A percentile compares a stretch with the other conserved stretches of the same genome.
Evolutionary conservation across 164 flowering plant species (phyloP).

Genomic region (Amborella trichopoda): DNA sequence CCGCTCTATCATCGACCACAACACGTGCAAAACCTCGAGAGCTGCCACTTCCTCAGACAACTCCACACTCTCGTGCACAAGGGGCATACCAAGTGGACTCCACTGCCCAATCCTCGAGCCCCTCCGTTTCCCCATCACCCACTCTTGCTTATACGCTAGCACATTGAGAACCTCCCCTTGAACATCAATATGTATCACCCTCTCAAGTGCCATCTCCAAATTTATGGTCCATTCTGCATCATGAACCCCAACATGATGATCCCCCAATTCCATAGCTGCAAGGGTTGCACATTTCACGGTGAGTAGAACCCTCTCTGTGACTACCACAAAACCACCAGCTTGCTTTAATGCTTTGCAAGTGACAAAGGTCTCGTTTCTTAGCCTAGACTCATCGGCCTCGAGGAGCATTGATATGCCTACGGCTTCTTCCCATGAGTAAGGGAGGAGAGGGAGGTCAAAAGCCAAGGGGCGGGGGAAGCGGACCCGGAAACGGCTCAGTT

Average conservation of each 20-base stretch:
- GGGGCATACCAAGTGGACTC: conserved; percentile 41
- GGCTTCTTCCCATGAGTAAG: conserved; percentile 96
- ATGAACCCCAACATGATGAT: conserved; percentile 48
- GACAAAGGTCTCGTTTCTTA: conserved; percentile 49
- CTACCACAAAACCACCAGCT: conserved; percentile 47
- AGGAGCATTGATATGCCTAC: conserved; percentile 57
- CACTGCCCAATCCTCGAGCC: conserved; percentile 22
- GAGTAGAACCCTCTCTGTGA: conserved; percentile 51
- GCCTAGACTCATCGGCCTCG: conserved; percentile 35
- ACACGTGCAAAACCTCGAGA: conserved; percentile 30
- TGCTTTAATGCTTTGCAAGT: conserved; percentile 64
- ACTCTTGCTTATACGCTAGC: conserved; percentile 61
- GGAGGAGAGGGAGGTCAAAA: conserved; percentile 48
- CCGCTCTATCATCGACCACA: conserved; percentile 37
- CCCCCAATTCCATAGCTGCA: conserved; percentile 42
- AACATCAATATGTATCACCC: conserved; percentile 51
- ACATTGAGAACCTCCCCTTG: conserved; percentile 52
- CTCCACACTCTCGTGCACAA: conserved; percentile 56
- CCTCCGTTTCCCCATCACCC: conserved; percentile 27
- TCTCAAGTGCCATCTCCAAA: conserved; percentile 51
- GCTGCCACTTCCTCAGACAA: conserved; percentile 45
- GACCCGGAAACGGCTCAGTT: conserved; percentile 34
- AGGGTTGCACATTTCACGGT: conserved; percentile 54
- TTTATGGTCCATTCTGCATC: conserved; percentile 69
- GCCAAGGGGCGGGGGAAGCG: conserved; percentile 81